phyloP scores from a whole-genome alignment of 768 basidiomycete genomes.

The Plicaturopsis crispa region DNA sequence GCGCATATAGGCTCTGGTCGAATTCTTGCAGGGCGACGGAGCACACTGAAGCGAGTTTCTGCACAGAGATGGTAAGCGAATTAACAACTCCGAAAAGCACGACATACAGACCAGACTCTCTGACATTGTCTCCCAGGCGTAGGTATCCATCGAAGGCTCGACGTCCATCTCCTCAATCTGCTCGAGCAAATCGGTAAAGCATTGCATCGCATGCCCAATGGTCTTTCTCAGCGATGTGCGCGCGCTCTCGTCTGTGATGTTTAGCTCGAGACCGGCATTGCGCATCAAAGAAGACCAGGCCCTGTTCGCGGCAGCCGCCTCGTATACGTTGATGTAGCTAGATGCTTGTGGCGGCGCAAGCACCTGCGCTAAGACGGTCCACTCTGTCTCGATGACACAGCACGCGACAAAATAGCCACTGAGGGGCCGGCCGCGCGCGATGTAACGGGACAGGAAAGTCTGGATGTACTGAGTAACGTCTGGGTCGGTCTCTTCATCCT shows the following conservation, averaged over 20 bases:
- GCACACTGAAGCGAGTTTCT: slow-evolving; percentile 86
- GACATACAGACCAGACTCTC: slow-evolving; percentile 63
- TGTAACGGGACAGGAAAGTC: slow-evolving; percentile 69
- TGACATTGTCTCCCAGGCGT: slow-evolving; percentile 89
- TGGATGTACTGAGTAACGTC: slow-evolving; percentile 53
- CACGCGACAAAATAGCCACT: slow-evolving; percentile 88
- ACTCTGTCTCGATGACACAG: slow-evolving; percentile 78
- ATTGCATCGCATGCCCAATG: slow-evolving; percentile 58
- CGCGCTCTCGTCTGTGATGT: slow-evolving; percentile 23
- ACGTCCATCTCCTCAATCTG: slow-evolving; percentile 81
- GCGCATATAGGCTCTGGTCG: slow-evolving; percentile 60
- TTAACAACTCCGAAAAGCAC: background rate
- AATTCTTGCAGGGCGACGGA: slow-evolving; percentile 64
- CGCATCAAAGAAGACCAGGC: slow-evolving; percentile 70
- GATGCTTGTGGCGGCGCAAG: slow-evolving; percentile 26
- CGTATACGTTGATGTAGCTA: slow-evolving; percentile 26
- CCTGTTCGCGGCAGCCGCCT: slow-evolving; percentile 79
- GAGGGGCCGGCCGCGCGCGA: slow-evolving; percentile 66
- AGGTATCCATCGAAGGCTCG: slow-evolving; percentile 77
- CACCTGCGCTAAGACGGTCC: slow-evolving; percentile 78
- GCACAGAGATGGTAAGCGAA: background rate
- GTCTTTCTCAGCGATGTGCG: slow-evolving; percentile 27
- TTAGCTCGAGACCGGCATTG: slow-evolving; percentile 35
- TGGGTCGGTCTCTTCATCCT: slow-evolving; percentile 46
- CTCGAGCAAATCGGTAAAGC: slow-evolving; percentile 66